Percentiles rank a stretch among this genome's conserved stretches.
Evolutionary conservation across 768 basidiomycete genomes (phyloP).

Genomic region (Rhodocollybia butyracea): DNA sequence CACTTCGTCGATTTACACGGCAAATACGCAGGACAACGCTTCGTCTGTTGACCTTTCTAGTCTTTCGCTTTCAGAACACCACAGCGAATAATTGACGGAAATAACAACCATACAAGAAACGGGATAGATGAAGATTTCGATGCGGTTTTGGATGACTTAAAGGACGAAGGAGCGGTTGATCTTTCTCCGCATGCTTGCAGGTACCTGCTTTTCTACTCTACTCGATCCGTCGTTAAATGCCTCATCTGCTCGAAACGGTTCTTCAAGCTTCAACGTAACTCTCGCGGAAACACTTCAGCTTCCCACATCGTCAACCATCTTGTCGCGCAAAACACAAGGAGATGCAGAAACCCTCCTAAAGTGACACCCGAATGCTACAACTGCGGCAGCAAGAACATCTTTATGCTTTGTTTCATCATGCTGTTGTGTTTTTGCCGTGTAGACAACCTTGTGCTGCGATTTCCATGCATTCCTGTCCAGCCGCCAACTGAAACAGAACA

Average conservation of each 20-base stretch:
- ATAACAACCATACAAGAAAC: constrained; percentile 25
- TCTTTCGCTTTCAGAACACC: constrained; percentile 67
- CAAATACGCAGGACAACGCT: constrained; percentile 54
- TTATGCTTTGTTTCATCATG: constrained; percentile 99
- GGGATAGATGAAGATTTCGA: constrained; percentile 83
- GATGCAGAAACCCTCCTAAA: constrained; percentile 93
- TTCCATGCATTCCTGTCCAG: constrained; percentile 94
- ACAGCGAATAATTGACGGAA: constrained; percentile 42
- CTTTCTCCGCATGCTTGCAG: constrained; percentile 94
- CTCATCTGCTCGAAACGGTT: constrained; percentile 94
- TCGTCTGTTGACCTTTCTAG: constrained; percentile 64
- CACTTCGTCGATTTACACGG: constrained; percentile 77
- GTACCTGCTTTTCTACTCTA: constrained; percentile 33
- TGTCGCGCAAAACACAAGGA: constrained; percentile 99
- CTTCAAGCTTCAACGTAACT: too few relatives aligned
- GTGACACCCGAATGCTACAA: constrained; percentile 99
- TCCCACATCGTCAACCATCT: constrained; percentile 99
- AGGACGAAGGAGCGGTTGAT: constrained; percentile 76
- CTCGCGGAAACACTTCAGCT: constrained; percentile 94
- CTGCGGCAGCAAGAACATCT: constrained; percentile 98
- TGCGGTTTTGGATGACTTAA: constrained; percentile 84
- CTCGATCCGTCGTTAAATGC: constrained; percentile 86
- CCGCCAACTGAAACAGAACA: constrained; percentile 96
- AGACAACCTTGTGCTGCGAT: constrained; percentile 98
- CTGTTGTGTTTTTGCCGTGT: constrained; percentile 96